phyloP scores from a whole-genome alignment of 192 early-diverging fungal genomes.

The Linnemannia hyalina region DNA sequence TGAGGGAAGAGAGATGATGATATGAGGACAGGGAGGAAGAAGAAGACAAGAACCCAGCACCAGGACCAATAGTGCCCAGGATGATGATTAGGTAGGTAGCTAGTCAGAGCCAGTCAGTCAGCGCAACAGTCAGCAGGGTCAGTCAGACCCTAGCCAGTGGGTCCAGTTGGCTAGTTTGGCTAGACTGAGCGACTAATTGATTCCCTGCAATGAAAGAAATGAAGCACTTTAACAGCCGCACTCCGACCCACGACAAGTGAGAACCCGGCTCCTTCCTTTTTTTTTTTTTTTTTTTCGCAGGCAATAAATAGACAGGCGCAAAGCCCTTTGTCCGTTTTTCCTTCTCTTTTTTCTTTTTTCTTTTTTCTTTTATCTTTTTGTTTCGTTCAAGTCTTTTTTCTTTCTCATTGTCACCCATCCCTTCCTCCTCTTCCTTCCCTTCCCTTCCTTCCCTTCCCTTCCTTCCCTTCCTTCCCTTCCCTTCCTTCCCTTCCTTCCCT shows the following conservation, averaged over 20 bases:
- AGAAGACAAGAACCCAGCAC: neutral
- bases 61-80: neutral
- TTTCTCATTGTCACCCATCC: neutral
- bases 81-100: no score
- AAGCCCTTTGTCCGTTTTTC: conserved; percentile 1
- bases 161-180: no score
- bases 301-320: neutral
- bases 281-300: no score
- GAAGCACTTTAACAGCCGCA: neutral
- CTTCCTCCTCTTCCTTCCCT: neutral
- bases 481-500: neutral
- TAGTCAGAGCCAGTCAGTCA: no score
- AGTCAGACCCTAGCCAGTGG: no score
- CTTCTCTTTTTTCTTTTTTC: neutral
- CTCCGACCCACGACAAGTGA: neutral
- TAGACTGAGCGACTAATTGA: no score
- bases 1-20: neutral
- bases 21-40: neutral
- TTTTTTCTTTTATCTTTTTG: neutral
- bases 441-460: neutral
- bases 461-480: neutral
- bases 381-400: neutral
- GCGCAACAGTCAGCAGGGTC: no score
- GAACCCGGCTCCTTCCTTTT: neutral
- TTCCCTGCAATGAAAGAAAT: no score